These are phyloP conservation scores for Alloteropsis semialata DNA, from an alignment of 176 grass and related monocot genomes.

Conservation along the genomic window DNA sequence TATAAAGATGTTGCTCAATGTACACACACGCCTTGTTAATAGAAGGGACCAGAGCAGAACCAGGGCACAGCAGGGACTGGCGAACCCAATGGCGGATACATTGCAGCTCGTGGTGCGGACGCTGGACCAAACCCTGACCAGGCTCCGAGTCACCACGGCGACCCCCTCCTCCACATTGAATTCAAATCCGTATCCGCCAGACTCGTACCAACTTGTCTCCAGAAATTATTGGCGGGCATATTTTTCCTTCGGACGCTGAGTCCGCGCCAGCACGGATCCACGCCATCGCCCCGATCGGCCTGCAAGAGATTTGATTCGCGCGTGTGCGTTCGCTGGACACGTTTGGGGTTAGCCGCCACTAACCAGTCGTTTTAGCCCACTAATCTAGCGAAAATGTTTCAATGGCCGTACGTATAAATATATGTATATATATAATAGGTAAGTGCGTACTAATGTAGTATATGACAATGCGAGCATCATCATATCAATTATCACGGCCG, in stretches of 20 bases:
- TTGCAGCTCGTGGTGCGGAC: no score
- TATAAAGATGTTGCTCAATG: neutral
- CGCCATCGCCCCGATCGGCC: neutral
- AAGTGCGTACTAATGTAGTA: neutral
- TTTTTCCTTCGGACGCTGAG: slow-evolving; percentile 7
- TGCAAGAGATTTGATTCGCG: neutral
- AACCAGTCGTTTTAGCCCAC: neutral
- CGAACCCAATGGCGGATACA: neutral
- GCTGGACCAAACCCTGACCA: slow-evolving; percentile 41
- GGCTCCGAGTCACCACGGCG: slow-evolving; percentile 43
- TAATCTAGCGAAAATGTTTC: neutral
- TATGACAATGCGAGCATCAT: neutral
- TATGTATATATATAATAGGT: neutral
- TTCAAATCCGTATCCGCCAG: slow-evolving; percentile 24
- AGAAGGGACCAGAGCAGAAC: neutral
- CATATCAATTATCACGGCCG: neutral
- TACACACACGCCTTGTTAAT: neutral
- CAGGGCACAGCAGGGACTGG: neutral
- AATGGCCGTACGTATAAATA: neutral
- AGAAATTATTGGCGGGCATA: slow-evolving; percentile 9
- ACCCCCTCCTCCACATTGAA: neutral
- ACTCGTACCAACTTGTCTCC: slow-evolving; percentile 19
- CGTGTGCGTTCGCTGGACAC: neutral
- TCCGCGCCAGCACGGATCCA: slow-evolving; percentile 38
- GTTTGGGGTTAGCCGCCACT: neutral